Evolutionary conservation across 164 flowering plant genomes (phyloP), one percentile per base, ranked within the genome.

Genomic region (Santalum album): DNA sequence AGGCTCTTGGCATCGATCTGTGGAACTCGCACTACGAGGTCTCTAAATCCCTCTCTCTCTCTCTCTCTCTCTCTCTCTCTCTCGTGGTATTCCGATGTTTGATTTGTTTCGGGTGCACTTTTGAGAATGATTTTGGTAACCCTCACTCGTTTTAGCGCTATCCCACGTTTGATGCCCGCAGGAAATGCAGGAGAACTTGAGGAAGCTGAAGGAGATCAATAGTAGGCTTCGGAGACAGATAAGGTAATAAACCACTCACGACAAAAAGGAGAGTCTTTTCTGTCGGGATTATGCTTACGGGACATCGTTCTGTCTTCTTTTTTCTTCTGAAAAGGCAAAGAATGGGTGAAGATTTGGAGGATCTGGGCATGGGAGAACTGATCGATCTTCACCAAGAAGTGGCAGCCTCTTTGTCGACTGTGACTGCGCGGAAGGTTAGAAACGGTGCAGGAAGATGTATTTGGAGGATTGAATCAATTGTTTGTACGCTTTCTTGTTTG

Each of bases 21-120:
- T 87, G 96, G 96, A 65, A 61, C 56, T 25, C 79, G 9, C 83
- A 84, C 36, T 84, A 83, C 51, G 76, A 81, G 86, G 92, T 78
- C 45, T n/a, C n/a, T n/a, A n/a, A n/a, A n/a, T 49, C 16, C 43
- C 5, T 43, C 47, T 19, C 47, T 4, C 12, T 43, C 47, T 43
- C 15, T 43, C 7, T 27, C 34, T 60, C 17, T 49, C 19, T 36
- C 5, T 43, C 47, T 19, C 47, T 4, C 12, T 43, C 47, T 43
- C 15, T 43, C 7, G 12, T 43, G 47, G 47, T 17, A 3, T 29
- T 29, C 9, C 34, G 4, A 29, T 3, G 4, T 29, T 29, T 29
- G 34, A 29, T 29, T 29, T 29, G 34, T 29, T 29, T 4, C 4
- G 4, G 4, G 9, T 4, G 9, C 4, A 29, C 4, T 29, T 29